phyloP scores from a whole-genome alignment of 257 asterid species.

The Primulina eburnea region DNA sequence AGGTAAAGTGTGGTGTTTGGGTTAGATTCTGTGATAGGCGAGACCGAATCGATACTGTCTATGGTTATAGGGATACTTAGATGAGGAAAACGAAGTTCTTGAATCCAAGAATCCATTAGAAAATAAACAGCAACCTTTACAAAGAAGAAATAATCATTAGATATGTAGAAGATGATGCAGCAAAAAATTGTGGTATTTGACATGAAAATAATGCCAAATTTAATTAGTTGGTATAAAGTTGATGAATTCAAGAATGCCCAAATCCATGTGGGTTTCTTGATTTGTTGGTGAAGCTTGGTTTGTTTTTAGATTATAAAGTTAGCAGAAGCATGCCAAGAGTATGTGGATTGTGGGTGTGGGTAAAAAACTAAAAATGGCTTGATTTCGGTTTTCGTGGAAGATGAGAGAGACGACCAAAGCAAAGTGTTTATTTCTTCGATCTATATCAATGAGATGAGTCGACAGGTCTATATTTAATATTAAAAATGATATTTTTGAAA shows the following conservation, averaged over 20 bases:
- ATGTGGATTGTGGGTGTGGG: neutral
- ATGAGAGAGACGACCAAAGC: too few species aligned
- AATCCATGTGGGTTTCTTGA: neutral
- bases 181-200: neutral
- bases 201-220: neutral
- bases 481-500: too few species aligned
- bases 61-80: conserved; percentile 57
- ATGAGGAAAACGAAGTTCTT: conserved; percentile 71
- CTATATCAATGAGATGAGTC: too few species aligned
- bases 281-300: neutral
- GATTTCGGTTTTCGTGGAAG: too few species aligned
- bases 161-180: conserved; percentile 10
- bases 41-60: conserved; percentile 40
- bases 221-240: neutral
- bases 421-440: too few species aligned
- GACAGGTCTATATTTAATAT: too few species aligned
- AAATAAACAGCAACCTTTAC: neutral
- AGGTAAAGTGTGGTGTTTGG: conserved; percentile 60
- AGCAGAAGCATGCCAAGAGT: neutral
- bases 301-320: neutral
- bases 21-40: conserved; percentile 36
- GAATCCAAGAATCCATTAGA: conserved; percentile 54
- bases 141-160: conserved; percentile 18
- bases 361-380: too few species aligned
- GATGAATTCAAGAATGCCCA: neutral